Conservation (phyloP, 1,284 basidiomycete species). For the Apiotrichum gamsii region DNA sequence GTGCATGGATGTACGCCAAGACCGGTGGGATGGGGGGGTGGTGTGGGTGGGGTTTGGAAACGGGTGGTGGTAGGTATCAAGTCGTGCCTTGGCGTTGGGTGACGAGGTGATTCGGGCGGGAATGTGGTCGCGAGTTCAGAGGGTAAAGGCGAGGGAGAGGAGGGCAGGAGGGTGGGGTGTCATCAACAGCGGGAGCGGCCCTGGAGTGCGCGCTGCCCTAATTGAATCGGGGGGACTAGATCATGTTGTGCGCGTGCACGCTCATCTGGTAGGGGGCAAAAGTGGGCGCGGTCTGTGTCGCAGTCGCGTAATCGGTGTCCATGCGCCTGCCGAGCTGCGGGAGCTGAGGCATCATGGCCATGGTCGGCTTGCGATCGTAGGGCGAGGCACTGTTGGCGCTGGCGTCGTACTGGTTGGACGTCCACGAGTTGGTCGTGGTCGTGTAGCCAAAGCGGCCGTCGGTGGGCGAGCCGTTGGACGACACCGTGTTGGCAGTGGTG, state of each 20-base stretch:
- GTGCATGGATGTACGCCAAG: no score
- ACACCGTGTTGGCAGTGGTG: conserved; percentile 17
- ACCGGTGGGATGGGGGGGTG: no score
- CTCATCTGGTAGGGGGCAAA: conserved; percentile 10
- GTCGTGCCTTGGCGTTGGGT: background rate
- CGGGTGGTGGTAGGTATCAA: no score
- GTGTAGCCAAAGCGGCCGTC: conserved; percentile 13
- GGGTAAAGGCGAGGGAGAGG: background rate
- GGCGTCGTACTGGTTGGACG: background rate
- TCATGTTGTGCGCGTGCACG: conserved; percentile 8
- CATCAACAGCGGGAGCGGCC: background rate
- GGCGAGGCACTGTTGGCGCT: background rate
- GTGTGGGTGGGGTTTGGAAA: no score
- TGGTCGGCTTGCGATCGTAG: conserved; percentile 1
- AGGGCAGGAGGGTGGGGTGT: background rate
- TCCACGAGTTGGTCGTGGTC: background rate
- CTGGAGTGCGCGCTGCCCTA: no score
- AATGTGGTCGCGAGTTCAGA: background rate
- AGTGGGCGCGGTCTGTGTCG: background rate
- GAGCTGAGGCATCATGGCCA: background rate
- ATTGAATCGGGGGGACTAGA: background rate
- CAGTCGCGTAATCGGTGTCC: background rate
- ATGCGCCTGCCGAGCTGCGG: background rate
- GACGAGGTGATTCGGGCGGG: background rate
- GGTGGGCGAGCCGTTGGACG: conserved; percentile 13